These are phyloP conservation scores for Sesbania bispinosa DNA, from an alignment of 306 rosid species.

Conservation along the genomic window DNA sequence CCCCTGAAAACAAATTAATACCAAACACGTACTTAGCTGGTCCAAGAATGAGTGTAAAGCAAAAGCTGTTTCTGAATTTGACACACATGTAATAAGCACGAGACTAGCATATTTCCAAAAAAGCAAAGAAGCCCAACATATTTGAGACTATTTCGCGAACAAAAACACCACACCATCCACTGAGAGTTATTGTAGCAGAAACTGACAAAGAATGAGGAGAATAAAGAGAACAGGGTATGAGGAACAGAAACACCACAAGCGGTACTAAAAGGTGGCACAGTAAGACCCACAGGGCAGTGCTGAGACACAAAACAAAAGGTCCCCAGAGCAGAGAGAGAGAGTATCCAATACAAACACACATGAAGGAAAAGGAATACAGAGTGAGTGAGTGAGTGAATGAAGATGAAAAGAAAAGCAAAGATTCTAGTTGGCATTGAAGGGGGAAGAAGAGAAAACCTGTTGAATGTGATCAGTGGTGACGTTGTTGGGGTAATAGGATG, in stretches of 20 bases:
- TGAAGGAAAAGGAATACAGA: background rate
- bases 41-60: background rate
- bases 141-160: too few species aligned
- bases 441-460: conserved; percentile 56
- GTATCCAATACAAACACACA: background rate
- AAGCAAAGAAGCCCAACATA: background rate
- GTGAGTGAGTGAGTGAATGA: background rate
- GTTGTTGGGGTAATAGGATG: conserved; percentile 90
- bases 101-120: background rate
- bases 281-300: conserved; percentile 24
- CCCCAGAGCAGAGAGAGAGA: background rate
- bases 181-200: background rate
- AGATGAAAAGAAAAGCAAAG: background rate
- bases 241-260: background rate
- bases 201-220: conserved; percentile 17
- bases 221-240: background rate
- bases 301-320: background rate
- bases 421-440: background rate
- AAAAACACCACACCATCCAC: too few species aligned
- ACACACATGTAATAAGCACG: too few species aligned
- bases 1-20: background rate
- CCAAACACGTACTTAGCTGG: background rate
- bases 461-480: conserved; percentile 99
- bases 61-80: background rate
- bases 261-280: conserved; percentile 9